Conservation (phyloP, 1,139 yeast genomes). For the Geotrichum fermentans region DNA sequence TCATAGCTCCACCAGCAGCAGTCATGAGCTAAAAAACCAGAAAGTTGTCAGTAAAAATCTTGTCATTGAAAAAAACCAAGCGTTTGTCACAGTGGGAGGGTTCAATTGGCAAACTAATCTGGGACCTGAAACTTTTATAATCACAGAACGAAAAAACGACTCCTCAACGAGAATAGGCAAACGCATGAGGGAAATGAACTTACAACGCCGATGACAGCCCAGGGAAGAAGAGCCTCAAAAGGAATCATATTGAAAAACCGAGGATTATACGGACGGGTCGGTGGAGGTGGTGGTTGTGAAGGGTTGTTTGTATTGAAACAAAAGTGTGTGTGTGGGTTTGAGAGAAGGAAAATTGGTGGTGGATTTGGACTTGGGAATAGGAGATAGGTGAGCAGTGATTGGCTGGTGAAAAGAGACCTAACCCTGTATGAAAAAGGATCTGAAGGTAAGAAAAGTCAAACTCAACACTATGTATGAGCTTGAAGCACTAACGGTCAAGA, state of each 20-base stretch:
- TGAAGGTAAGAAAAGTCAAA: too few relatives aligned
- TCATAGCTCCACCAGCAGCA: slow-evolving; percentile 50
- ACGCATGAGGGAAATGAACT: too few relatives aligned
- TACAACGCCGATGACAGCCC: slow-evolving; percentile 56
- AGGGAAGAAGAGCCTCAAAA: slow-evolving; percentile 67
- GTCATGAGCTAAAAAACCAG: slow-evolving; percentile 42
- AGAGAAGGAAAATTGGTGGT: slow-evolving; percentile 5
- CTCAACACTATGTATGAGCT: too few relatives aligned
- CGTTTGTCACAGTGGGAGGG: too few relatives aligned
- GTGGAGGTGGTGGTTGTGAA: slow-evolving; percentile 4
- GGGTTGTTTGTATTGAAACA: slow-evolving; percentile 1
- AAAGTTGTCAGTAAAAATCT: neutral
- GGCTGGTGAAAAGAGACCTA: slow-evolving; percentile 8
- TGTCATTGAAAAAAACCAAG: neutral
- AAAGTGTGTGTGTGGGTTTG: slow-evolving; percentile 28
- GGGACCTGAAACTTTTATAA: neutral
- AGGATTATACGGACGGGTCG: neutral
- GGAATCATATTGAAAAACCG: slow-evolving; percentile 48
- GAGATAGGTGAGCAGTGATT: slow-evolving; percentile 10
- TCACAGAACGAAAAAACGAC: neutral
- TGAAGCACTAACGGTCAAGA: too few relatives aligned
- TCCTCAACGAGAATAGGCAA: neutral
- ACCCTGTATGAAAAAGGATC: slow-evolving; percentile 14
- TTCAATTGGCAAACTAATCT: too few relatives aligned
- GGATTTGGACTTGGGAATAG: slow-evolving; percentile 6